These are phyloP conservation scores for Trypanosoma vivax DNA, from an alignment of 208 protist species.

Conservation along the genomic window DNA sequence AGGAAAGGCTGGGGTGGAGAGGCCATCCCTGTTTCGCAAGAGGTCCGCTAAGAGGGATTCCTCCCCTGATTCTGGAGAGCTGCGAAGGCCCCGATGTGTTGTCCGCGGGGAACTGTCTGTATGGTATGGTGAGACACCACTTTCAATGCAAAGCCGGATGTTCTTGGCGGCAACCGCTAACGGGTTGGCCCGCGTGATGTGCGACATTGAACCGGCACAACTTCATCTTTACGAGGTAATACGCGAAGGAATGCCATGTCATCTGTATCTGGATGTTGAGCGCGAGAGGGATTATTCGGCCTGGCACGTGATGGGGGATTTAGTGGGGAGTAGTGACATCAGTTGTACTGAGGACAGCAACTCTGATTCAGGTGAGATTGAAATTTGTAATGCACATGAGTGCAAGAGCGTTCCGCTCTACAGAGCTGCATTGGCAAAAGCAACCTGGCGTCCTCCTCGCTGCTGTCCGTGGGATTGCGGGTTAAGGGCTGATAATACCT, in stretches of 20 bases:
- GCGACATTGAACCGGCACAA: conserved; percentile 34
- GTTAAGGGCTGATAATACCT: conserved; percentile 29
- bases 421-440: conserved; percentile 8
- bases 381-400: conserved; percentile 3
- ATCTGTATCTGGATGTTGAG: conserved; percentile 87
- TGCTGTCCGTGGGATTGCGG: conserved; percentile 47
- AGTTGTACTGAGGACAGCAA: conserved; percentile 11
- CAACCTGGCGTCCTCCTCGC: conserved; percentile 14
- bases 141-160: conserved; percentile 65
- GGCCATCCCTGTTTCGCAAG: background rate
- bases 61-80: background rate
- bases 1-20: background rate
- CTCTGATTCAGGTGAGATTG: background rate
- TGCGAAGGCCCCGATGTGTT: background rate
- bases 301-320: conserved; percentile 7
- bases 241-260: conserved; percentile 54
- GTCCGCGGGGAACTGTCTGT: conserved; percentile 48
- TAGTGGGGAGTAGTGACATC: conserved; percentile 16
- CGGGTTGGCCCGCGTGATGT: conserved; percentile 26
- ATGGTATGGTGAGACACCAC: conserved; percentile 45
- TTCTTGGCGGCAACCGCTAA: conserved; percentile 56
- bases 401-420: background rate
- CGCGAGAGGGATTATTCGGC: conserved; percentile 34
- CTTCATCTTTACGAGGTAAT: conserved; percentile 86
- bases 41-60: background rate